Conservation (phyloP, 2,329 filamentous ascomycete species). For the Ophiosphaerella herpotricha region DNA sequence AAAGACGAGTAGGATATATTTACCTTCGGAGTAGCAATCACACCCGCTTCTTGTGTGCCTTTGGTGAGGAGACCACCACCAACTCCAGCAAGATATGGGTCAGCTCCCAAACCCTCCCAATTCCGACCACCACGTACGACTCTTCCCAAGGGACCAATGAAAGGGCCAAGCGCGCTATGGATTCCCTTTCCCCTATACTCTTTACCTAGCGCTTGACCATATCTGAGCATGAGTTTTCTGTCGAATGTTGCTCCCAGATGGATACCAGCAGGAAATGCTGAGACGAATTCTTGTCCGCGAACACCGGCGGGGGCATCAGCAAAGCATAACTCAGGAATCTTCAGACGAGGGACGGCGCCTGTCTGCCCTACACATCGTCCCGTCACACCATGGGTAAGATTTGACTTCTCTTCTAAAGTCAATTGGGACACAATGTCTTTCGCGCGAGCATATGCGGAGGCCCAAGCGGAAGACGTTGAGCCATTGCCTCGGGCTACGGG, state of each 20-base stretch:
- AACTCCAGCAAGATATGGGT: conserved; percentile 66
- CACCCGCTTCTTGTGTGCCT: conserved; percentile 61
- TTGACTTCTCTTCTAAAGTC: conserved; percentile 51
- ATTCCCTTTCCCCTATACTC: conserved; percentile 74
- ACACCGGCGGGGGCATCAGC: conserved; percentile 46
- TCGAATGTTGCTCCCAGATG: conserved; percentile 70
- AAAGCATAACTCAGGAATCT: conserved; percentile 46
- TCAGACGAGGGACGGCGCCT: conserved; percentile 42
- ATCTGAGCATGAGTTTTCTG: conserved; percentile 69
- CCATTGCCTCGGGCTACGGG: conserved; percentile 28
- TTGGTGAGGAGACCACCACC: conserved; percentile 54
- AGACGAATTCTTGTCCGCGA: conserved; percentile 37
- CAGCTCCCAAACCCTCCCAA: conserved; percentile 73
- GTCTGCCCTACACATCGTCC: conserved; percentile 44
- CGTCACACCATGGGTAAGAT: conserved; percentile 43
- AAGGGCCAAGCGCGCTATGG: conserved; percentile 71
- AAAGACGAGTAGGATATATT: not conserved
- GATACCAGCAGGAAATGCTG: conserved; percentile 36
- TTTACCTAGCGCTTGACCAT: conserved; percentile 69
- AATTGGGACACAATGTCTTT: conserved; percentile 46
- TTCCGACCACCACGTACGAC: conserved; percentile 73
- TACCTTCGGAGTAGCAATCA: conserved; percentile 29
- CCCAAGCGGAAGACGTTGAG: conserved; percentile 28
- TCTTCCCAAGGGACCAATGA: conserved; percentile 70
- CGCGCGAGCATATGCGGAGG: conserved; percentile 42